phyloP scores from a whole-genome alignment of 2,329 filamentous ascomycete genomes.

The Aspergillus sp. region DNA sequence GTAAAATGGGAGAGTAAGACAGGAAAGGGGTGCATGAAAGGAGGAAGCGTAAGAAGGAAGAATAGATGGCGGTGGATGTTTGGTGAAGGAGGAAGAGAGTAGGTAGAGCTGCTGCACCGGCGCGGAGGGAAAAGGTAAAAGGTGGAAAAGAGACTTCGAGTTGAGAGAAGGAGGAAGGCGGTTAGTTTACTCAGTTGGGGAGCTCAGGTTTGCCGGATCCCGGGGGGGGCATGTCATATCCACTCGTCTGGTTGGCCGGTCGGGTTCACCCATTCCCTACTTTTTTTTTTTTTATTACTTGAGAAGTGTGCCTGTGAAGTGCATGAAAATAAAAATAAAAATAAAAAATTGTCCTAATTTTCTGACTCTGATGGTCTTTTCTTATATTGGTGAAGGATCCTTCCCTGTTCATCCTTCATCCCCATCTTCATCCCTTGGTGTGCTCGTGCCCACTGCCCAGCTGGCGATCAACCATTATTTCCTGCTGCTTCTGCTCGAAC shows the following conservation, averaged over 20 bases:
- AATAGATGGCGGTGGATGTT: constrained; percentile 13
- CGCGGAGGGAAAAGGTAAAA: constrained; percentile 16
- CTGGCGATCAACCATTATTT: not conserved
- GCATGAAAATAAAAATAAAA: not conserved
- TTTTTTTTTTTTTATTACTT: not conserved
- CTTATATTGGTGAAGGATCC: not conserved
- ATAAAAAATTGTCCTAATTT: too few relatives aligned
- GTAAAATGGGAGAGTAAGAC: constrained; percentile 25
- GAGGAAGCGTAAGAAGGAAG: constrained; percentile 18
- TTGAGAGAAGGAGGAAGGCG: constrained; percentile 11
- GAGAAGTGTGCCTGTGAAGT: not conserved
- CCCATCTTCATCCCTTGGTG: not conserved
- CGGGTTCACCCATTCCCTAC: not conserved
- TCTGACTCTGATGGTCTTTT: not conserved
- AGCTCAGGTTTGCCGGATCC: constrained; percentile 10
- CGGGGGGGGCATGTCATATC: constrained; percentile 15
- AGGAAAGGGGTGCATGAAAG: constrained; percentile 28
- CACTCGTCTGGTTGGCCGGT: constrained; percentile 11
- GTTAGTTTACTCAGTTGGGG: not conserved
- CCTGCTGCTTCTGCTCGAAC: not conserved
- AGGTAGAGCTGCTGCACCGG: constrained; percentile 10
- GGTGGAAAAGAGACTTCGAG: constrained; percentile 22
- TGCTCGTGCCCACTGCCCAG: not conserved
- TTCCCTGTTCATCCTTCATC: not conserved
- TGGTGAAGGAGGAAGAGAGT: constrained; percentile 17